Evolutionary conservation across 1,139 yeast species (phyloP), one percentile per base, ranked within the genome.

Genomic region (Hansenula lynferdii): DNA sequence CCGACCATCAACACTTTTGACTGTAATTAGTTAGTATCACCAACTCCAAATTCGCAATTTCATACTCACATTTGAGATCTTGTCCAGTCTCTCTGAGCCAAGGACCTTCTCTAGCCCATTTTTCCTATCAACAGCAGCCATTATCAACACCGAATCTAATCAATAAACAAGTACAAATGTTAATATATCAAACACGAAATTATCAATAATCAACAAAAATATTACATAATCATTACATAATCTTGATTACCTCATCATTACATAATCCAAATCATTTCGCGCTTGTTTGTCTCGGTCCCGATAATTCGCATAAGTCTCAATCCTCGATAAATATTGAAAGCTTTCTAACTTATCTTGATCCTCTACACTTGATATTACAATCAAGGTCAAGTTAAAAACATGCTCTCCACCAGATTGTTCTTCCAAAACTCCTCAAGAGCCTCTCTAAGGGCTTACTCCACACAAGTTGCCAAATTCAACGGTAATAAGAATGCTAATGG

Each of bases 1-100:
- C 99, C 98, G 1, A 94, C 96, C 67, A 94, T 69, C 34, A 94
- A 67, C 17, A 92, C 89, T 44, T 72, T 80, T n/a, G 84, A 55
- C 40, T 41, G 17, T 7, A 6, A 12, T 8, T 26, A 24, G 16
- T 12, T 21, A 27, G 24, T 22, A 11, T 23, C n/a, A n/a, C n/a
- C n/a, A n/a, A n/a, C 25, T 10, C 6, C 25, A 23, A 23, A n/a
- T n/a, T n/a, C 25, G 10, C 25, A 23, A 11, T 23, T 8, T 5
- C 8, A 23, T 5, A 11, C 51, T 8, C 30, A 49, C 53, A 2
- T 39, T 35, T 24, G 35, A 42, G 31, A 50, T 38, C 20, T 40
- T 35, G 5, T 37, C 25, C 24, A 28, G 42, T 8, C 26, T 41
- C 1, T 37, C 34, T 3, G 39, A 44, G 2, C 54, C 54, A 3